Percentiles rank a stretch among this genome's conserved stretches.
These are phyloP conservation scores for Hypholoma sublateritium DNA, from an alignment of 768 basidiomycete genomes.

Conservation along the genomic window DNA sequence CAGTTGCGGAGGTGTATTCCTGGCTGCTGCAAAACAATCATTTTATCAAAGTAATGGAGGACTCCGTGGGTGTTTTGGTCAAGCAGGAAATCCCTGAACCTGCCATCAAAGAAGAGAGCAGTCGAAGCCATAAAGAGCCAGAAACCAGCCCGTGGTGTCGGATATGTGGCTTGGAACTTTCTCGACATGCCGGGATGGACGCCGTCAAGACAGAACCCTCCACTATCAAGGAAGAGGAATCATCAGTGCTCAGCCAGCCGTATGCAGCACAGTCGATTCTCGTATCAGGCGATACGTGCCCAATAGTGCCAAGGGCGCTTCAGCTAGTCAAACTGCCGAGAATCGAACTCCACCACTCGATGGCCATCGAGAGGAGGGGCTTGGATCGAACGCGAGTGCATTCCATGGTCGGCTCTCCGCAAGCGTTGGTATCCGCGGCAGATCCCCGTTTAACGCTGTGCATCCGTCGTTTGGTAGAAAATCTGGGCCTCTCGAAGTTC, in stretches of 20 bases:
- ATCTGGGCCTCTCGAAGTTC: slow-evolving; percentile 16
- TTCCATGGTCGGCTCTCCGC: not conserved
- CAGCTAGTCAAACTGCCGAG: slow-evolving; percentile 29
- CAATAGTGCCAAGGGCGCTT: slow-evolving; percentile 22
- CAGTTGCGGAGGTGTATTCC: slow-evolving; percentile 42
- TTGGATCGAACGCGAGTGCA: not conserved
- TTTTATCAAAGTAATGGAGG: slow-evolving; percentile 22
- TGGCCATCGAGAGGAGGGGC: not conserved
- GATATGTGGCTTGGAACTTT: slow-evolving; percentile 30
- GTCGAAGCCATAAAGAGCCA: not conserved
- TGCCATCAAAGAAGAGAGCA: not conserved
- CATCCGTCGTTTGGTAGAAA: slow-evolving; percentile 21
- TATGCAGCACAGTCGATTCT: not conserved
- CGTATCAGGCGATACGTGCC: slow-evolving; percentile 15
- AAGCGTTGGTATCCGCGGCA: slow-evolving; percentile 25
- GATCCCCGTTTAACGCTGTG: slow-evolving; percentile 34
- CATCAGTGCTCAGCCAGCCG: not conserved
- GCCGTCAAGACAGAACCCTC: slow-evolving; percentile 18
- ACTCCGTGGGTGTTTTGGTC: not conserved
- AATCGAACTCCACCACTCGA: slow-evolving; percentile 21
- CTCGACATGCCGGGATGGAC: slow-evolving; percentile 18
- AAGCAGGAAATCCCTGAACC: not conserved
- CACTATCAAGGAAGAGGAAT: slow-evolving; percentile 6
- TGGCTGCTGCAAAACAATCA: slow-evolving; percentile 46
- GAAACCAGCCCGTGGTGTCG: slow-evolving; percentile 26